Evolutionary conservation across 192 early-diverging fungal species (phyloP), one percentile per base, ranked within the genome.

Genomic region (Coemansia sp.): DNA sequence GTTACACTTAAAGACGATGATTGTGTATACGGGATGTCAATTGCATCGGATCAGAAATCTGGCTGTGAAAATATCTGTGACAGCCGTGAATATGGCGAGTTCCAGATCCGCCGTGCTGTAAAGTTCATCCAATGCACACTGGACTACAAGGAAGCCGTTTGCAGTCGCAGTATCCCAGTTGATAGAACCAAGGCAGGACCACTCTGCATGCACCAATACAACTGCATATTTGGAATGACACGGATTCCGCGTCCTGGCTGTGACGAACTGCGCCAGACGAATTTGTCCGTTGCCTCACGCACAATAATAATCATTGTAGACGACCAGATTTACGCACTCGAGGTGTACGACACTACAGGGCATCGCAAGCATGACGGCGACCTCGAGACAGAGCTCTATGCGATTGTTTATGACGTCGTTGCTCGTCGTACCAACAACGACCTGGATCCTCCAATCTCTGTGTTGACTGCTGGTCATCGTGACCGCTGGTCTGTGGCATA

Each of bases 201-300:
- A 13, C 72, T 87, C 33, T 92, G 92, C 67, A 94, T 96, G 93
- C 63, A 89, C 71, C 94, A 96, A 74, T 96, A 94, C 71, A 79
- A 82, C 27, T 68, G 86, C 36, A 56, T 90, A 8, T 90, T 92
- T 68, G 92, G 91, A 6, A 79, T 90, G 50, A 93, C 92, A 5
- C 86, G 94, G 41, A 87, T 94, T 29, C 94, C 94, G 14, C 83
- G 86, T 55, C 80, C 80, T 42, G 85, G 81, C 50, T 89, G 90
- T 54, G 94, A 96, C 67, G 77, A 83, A 38, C 72, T 91, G 5
- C 79, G 82, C 9, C 66, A 70, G 44, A 56, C 60, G 7, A 19
- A 23, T 9, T 34, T 20, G 40, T 57, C 72, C 2, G 9, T 25
- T 9, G n/a, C n/a, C 9, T 60, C 59, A 56, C 79, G 87, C 57